A percentile compares a stretch with the other conserved stretches of the same genome.
These are phyloP conservation scores for Fraxinus platypoda DNA, from an alignment of 305 asterid genomes.

Conservation along the genomic window DNA sequence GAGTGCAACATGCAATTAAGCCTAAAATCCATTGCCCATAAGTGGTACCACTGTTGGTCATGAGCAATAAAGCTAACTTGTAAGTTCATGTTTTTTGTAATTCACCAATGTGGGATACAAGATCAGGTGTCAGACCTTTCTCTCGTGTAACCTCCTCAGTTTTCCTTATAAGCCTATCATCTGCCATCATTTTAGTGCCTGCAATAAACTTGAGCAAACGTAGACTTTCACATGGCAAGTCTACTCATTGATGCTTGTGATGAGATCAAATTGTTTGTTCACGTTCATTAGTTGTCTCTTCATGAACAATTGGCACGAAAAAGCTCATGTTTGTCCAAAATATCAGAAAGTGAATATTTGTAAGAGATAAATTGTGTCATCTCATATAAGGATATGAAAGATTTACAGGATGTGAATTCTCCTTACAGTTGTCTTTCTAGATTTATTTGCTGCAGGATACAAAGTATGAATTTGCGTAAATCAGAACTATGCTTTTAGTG, in stretches of 20 bases:
- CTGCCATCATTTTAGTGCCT: slow-evolving; percentile 4
- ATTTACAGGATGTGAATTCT: background rate
- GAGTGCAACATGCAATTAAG: background rate
- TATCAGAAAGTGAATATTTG: background rate
- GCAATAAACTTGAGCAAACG: background rate
- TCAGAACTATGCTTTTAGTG: background rate
- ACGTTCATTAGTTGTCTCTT: background rate
- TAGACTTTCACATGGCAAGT: slow-evolving; percentile 1
- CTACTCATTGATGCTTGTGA: background rate
- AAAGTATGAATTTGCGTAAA: background rate
- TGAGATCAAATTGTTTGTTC: slow-evolving; percentile 6
- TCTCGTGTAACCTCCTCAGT: background rate
- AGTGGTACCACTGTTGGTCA: background rate
- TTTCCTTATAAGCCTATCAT: background rate
- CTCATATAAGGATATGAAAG: slow-evolving; percentile 1
- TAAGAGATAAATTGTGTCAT: background rate
- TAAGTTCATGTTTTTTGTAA: background rate
- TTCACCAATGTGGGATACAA: background rate
- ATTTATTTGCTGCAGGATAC: slow-evolving; percentile 4
- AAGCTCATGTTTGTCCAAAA: slow-evolving; percentile 1
- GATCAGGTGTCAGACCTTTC: background rate
- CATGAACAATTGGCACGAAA: background rate
- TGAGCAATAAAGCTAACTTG: background rate
- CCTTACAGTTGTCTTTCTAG: background rate
- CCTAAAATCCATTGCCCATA: background rate